Evolutionary conservation across 352 stramenopile genomes (phyloP), one percentile per base, ranked within the genome.

Genomic region (Phytophthora pisi): DNA sequence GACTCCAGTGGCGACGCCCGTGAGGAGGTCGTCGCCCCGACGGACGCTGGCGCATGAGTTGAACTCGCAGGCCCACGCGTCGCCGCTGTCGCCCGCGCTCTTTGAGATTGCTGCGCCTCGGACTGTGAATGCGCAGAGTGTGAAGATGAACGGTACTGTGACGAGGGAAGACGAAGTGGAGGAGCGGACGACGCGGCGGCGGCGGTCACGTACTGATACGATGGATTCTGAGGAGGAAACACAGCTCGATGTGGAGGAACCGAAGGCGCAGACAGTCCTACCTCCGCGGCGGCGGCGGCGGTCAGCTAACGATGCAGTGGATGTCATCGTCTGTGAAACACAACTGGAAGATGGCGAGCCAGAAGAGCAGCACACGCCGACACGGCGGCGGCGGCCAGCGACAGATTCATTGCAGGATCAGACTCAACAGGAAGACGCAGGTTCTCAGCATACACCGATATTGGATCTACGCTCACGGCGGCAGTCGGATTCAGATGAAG

Each of bases 11-110:
- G 15, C 20, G 16, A 50, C 28, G 15, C 9, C 49, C 36, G 55
- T 52, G 5, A 75, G 43, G 49, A 66, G 65, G 57, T 46, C 56
- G 13, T 68, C 65, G 7, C 61, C 61, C 7, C 46, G 66, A 46
- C 55, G 61, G 20, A 16, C 53, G 10, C n/a, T 70, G 11, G 47
- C 40, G 2, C 24, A 65, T 16, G 51, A 71, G 1, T 36, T 59
- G 28, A 49, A 67, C 11, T 66, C 57, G 26, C 51, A 75, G 31
- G 36, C 50, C 8, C 16, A 31, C 40, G 57, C 50, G 40, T 57
- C 64, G 50, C 63, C 54, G 7, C 64, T 71, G 56, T 75, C 68
- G n/a, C 66, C 70, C 5, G 61, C 54, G 7, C 38, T 78, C 4
- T 78, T 75, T 63, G 70, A 78, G 40, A 65, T 77, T 23, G 43